Base-by-base conservation (phyloP, 2,329 filamentous ascomycete species). In the Balansia obtecta region DNA sequence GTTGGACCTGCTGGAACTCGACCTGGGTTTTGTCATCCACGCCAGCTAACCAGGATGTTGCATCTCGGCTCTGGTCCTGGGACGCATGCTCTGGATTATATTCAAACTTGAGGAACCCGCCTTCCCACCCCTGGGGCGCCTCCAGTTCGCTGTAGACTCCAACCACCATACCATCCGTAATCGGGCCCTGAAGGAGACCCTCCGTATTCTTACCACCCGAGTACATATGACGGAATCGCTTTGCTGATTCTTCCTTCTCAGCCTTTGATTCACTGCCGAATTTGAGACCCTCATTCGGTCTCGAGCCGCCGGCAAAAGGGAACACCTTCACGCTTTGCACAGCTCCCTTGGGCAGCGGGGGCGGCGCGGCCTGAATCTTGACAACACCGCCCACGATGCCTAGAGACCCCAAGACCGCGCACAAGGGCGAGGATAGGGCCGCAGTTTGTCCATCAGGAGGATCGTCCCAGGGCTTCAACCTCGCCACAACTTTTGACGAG, bases 231-330 rank as follows among this genome's bases (percentile, higher is more conserved):
- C 80, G 79, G 54, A 95, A 82, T 42, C 80, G 79, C 60, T 85
- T 84, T 13, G 79, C 72, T 3, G 82, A 81, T 57, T 89, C 88
- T 61, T 95, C 88, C 48, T 83, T 83, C 57, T 93, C 87, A 6
- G 85, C 79, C 58, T 88, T 87, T 0, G 88, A 86, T 58, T 95
- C 88, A 13, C 89, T 88, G 4, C 91, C 91, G 61, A 97, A 95
- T 58, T 82, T 88, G 20, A 96, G 73, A 0, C 84, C 85, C 44
- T 83, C 76, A 37, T 74, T 76, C 39, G 74, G 68, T 57, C 80
- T 82, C 3, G 73, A 69, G 20, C 69, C 67, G 1, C 75, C 70
- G 3, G 80, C 75, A 60, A 96, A 97, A 0, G 93, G 93, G 50
- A 85, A 86, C 2, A 98, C 72, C 58, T 86, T 90, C 52, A 97